A percentile compares a stretch with the other conserved stretches of the same genome.
phyloP scores from a whole-genome alignment of 2,329 filamentous ascomycete genomes.

The Pezicula neosporulosa region DNA sequence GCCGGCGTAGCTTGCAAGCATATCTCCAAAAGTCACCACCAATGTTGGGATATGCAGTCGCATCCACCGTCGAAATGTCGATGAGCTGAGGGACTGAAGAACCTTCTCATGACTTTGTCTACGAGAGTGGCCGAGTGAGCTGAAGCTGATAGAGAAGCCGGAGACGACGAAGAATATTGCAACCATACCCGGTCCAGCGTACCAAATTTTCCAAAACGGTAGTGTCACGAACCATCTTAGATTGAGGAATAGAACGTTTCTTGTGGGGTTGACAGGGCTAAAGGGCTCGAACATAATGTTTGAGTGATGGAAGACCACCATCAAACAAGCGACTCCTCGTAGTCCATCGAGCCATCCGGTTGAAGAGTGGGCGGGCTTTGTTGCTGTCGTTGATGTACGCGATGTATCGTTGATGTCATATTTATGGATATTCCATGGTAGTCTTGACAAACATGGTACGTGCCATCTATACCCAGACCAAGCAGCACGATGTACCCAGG shows the following conservation, averaged over 20 bases:
- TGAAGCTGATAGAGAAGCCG: slow-evolving; percentile 39
- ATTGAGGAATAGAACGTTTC: not conserved
- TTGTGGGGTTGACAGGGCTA: slow-evolving; percentile 12
- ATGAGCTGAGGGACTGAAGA: slow-evolving; percentile 34
- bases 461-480: no score
- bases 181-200: slow-evolving; percentile 37
- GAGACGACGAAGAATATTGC: slow-evolving; percentile 47
- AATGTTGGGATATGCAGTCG: slow-evolving; percentile 38
- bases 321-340: not conserved
- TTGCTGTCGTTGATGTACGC: no score
- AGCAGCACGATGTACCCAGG: no score
- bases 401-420: no score
- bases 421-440: no score
- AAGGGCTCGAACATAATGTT: not conserved
- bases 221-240: not conserved
- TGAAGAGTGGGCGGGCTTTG: not conserved
- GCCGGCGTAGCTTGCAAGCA: not conserved
- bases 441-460: no score
- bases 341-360: not conserved
- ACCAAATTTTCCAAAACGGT: not conserved
- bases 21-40: slow-evolving; percentile 32
- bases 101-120: slow-evolving; percentile 31
- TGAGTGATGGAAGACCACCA: not conserved
- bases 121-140: slow-evolving; percentile 29
- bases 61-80: slow-evolving; percentile 38